Evolutionary conservation across 768 basidiomycete species (phyloP).

Genomic region (Polyporus arcularius): DNA sequence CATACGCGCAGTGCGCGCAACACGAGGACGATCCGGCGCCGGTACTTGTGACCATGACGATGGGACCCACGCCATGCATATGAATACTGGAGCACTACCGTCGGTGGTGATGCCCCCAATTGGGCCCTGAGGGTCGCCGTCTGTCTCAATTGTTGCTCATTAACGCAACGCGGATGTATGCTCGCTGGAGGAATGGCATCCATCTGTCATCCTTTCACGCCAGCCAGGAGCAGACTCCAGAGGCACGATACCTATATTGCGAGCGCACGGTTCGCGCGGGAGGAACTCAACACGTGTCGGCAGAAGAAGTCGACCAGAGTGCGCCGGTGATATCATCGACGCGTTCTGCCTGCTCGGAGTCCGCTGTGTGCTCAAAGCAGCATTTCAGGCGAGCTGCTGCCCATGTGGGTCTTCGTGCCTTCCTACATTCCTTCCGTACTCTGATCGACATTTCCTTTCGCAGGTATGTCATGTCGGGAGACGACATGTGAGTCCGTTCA

Average conservation of each 20-base stretch:
- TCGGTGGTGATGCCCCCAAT: too few relatives aligned
- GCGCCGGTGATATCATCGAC: neutral
- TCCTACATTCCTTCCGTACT: constrained; percentile 7
- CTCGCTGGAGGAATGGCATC: too few relatives aligned
- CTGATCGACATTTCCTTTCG: constrained; percentile 8
- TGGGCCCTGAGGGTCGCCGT: too few relatives aligned
- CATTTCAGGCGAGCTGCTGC: neutral
- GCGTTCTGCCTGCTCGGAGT: neutral
- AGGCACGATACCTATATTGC: neutral
- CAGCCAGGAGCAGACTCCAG: too few relatives aligned
- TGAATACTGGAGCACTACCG: neutral
- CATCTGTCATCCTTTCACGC: too few relatives aligned
- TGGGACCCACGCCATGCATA: neutral
- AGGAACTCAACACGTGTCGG: neutral
- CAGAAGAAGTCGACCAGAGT: neutral
- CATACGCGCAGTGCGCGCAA: neutral
- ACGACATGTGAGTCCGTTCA: neutral
- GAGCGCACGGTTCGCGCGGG: neutral
- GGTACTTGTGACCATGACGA: constrained; percentile 4
- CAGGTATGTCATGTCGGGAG: constrained; percentile 4
- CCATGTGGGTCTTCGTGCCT: constrained; percentile 12
- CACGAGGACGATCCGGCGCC: neutral
- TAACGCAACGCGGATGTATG: too few relatives aligned
- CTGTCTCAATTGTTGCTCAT: too few relatives aligned
- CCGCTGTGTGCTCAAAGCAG: neutral